Conservation (phyloP, 1,284 basidiomycete genomes). For the Malassezia nana region DNA sequence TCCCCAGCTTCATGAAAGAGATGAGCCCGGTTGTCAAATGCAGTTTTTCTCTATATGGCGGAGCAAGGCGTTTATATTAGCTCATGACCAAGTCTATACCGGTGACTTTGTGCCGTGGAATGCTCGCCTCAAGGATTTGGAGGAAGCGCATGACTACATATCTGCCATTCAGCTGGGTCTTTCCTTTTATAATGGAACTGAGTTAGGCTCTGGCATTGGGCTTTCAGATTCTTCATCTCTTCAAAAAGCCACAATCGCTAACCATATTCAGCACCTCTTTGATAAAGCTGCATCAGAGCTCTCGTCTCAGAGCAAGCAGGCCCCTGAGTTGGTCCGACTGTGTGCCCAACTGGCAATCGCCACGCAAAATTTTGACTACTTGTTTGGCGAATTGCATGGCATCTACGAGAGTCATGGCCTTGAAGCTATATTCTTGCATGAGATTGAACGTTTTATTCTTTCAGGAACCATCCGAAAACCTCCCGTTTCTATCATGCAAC, state of each 20-base stretch:
- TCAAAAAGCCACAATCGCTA: conserved; percentile 61
- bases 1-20: conserved; percentile 2
- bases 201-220: conserved; percentile 75
- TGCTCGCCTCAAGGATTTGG: conserved; percentile 73
- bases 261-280: conserved; percentile 72
- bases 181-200: conserved; percentile 70
- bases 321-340: conserved; percentile 67
- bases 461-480: conserved; percentile 62
- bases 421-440: conserved; percentile 70
- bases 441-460: conserved; percentile 75
- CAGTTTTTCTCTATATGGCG: conserved; percentile 8
- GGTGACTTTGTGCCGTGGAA: conserved; percentile 91
- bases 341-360: conserved; percentile 74
- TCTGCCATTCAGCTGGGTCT: conserved; percentile 77
- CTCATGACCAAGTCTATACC: conserved; percentile 58
- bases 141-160: conserved; percentile 77
- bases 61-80: conserved; percentile 72
- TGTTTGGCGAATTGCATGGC: conserved; percentile 82
- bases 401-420: conserved; percentile 77
- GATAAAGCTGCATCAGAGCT: conserved; percentile 69
- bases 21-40: not conserved
- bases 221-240: conserved; percentile 62
- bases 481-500: conserved; percentile 74
- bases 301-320: conserved; percentile 44
- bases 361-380: conserved; percentile 67